Percentiles rank a stretch among this genome's conserved stretches.
Conservation (phyloP, 164 flowering plant genomes). For the Hamamelis virginiana region DNA sequence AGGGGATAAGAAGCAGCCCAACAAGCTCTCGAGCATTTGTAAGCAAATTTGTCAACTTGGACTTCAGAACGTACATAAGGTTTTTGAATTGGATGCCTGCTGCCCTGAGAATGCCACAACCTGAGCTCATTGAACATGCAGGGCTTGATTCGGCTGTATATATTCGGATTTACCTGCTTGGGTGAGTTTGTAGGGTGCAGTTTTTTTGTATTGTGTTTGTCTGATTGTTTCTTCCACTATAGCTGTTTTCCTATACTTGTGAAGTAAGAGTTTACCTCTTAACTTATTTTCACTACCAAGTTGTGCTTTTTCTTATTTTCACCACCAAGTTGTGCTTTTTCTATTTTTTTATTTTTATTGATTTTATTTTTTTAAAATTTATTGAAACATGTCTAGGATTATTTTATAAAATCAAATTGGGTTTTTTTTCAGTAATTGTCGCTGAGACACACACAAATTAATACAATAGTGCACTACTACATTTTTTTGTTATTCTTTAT, state of each 20-base stretch:
- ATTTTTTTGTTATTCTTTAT: background rate
- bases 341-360: background rate
- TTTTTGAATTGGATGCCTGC: slow-evolving; percentile 95
- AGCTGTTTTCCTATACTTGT: background rate
- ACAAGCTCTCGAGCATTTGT: slow-evolving; percentile 50
- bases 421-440: background rate
- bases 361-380: background rate
- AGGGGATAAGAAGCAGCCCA: slow-evolving; percentile 82
- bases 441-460: background rate
- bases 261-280: background rate
- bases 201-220: background rate
- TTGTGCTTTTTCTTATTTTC: background rate
- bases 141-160: slow-evolving; percentile 89
- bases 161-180: slow-evolving; percentile 85
- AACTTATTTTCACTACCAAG: background rate
- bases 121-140: slow-evolving; percentile 88
- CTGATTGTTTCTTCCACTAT: background rate
- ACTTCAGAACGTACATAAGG: slow-evolving; percentile 56
- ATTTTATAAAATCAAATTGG: background rate
- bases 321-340: background rate
- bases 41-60: slow-evolving; percentile 68
- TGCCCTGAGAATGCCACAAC: slow-evolving; percentile 85
- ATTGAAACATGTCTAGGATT: background rate
- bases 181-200: slow-evolving; percentile 44
- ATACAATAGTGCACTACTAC: background rate